Base-by-base conservation (phyloP, 805 yeast species). In the Ogataea glucozyma region DNA sequence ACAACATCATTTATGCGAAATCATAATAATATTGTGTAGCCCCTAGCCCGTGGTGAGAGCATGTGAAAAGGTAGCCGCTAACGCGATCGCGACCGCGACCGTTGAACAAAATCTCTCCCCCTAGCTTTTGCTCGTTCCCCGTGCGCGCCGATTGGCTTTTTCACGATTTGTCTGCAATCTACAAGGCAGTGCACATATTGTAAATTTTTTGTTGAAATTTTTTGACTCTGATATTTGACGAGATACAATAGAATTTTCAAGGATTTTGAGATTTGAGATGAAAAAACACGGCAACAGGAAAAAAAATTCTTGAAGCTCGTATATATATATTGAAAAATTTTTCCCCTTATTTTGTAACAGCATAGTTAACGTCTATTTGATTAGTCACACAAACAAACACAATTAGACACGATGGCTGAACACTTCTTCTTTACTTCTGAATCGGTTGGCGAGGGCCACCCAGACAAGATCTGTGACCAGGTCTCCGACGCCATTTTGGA, bases 401-500 rank as follows among this genome's bases (percentile, higher is more conserved):
- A 34, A 23, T 16, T 14, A 16, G 21, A 45, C 40, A 44, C 38
- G 45, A 44, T 45, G 49, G 41, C 53, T 36, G 66, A 60, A 53
- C 61, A 60, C 48, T 61, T 61, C 49, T 57, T 60, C 39, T 61
- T 61, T 51, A 61, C 66, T 60, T 86, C 93, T 56, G 95, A 86
- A 72, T 85, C 93, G 57, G 95, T 86, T 57, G 95, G 95, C 76
- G 95, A 86, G 72, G 95, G 95, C 65, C 95, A 86, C 79, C 95
- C 95, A 66, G 95, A 86, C 69, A 86, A 86, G 80, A 86, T 86
- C 73, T 95, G 99, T 77, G 99, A 93, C 74, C 99, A 93, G 79
- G 97, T 93, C 57, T 85, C 95, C 44, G 99, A 93, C 67, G 99
- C 99, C 62, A 88, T 93, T 64, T 79, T 93, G 60, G 99, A 93